phyloP scores from a whole-genome alignment of 2,329 filamentous ascomycete species.

The Corinectria fuckeliana region DNA sequence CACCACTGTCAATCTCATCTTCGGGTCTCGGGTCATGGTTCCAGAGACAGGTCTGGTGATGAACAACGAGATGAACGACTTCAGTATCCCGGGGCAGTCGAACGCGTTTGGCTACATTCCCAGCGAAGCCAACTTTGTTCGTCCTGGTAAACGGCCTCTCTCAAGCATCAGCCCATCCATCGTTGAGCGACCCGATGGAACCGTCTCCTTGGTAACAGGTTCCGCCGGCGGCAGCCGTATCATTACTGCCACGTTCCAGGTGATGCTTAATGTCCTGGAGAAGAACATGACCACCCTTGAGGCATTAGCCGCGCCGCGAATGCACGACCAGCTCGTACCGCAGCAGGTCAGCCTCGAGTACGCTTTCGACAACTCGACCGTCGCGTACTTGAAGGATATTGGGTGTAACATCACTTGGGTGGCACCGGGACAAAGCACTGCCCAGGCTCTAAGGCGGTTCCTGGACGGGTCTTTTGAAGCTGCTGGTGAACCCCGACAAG shows the following conservation, averaged over 20 bases:
- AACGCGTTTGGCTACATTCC: conserved; percentile 83
- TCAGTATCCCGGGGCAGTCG: conserved; percentile 73
- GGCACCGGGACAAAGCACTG: not conserved
- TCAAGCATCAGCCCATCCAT: not conserved
- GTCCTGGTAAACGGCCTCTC: conserved; percentile 77
- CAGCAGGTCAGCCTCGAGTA: conserved; percentile 74
- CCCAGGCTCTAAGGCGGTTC: conserved; percentile 71
- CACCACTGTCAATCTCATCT: conserved; percentile 81
- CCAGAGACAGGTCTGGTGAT: conserved; percentile 84
- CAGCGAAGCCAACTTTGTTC: conserved; percentile 75
- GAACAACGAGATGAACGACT: conserved; percentile 71
- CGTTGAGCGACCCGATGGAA: not conserved
- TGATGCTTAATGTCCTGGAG: not conserved
- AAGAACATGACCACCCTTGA: not conserved
- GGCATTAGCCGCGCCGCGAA: conserved; percentile 71
- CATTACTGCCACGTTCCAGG: conserved; percentile 64
- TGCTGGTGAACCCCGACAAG: conserved; percentile 70
- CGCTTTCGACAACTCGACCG: conserved; percentile 48
- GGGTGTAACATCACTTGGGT: not conserved
- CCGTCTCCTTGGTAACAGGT: conserved; percentile 70
- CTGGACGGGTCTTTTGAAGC: conserved; percentile 76
- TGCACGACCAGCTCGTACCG: conserved; percentile 85
- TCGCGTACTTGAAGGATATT: not conserved
- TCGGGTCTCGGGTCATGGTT: conserved; percentile 77
- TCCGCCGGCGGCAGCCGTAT: conserved; percentile 85